These are phyloP conservation scores for Thuja plicata DNA, from an alignment of 83 land plant genomes.

Conservation along the genomic window DNA sequence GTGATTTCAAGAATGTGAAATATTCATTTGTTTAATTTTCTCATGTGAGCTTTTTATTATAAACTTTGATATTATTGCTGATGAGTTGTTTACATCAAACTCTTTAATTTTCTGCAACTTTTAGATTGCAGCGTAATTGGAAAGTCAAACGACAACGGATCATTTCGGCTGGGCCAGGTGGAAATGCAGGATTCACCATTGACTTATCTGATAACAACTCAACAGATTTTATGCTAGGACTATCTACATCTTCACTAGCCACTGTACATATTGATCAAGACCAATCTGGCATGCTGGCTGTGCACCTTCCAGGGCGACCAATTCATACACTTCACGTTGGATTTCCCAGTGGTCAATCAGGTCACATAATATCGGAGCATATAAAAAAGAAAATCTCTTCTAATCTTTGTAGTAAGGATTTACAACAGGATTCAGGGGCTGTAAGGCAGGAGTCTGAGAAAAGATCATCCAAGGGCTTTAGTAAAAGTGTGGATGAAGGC, in stretches of 20 bases:
- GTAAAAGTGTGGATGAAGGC: constrained; percentile 59
- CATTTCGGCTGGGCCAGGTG: constrained; percentile 71
- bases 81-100: not conserved
- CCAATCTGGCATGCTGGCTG: constrained; percentile 76
- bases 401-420: not conserved
- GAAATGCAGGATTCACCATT: constrained; percentile 84
- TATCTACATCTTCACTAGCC: constrained; percentile 43
- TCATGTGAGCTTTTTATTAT: constrained; percentile 13
- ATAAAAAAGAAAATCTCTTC: constrained; percentile 12
- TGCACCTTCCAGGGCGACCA: constrained; percentile 55
- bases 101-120: not conserved
- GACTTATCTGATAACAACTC: constrained; percentile 66
- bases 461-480: constrained; percentile 29
- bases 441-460: constrained; percentile 9
- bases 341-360: constrained; percentile 35
- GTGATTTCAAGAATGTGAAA: not conserved
- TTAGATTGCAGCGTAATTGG: constrained; percentile 97
- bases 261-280: constrained; percentile 82
- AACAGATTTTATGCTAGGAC: constrained; percentile 35
- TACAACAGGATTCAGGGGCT: constrained; percentile 11
- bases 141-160: constrained; percentile 90
- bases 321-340: constrained; percentile 60
- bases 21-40: constrained; percentile 10
- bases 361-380: not conserved
- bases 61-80: not conserved